These are phyloP conservation scores for Nigrospora sphaerica DNA, from an alignment of 2,329 filamentous ascomycete species.

Conservation along the genomic window DNA sequence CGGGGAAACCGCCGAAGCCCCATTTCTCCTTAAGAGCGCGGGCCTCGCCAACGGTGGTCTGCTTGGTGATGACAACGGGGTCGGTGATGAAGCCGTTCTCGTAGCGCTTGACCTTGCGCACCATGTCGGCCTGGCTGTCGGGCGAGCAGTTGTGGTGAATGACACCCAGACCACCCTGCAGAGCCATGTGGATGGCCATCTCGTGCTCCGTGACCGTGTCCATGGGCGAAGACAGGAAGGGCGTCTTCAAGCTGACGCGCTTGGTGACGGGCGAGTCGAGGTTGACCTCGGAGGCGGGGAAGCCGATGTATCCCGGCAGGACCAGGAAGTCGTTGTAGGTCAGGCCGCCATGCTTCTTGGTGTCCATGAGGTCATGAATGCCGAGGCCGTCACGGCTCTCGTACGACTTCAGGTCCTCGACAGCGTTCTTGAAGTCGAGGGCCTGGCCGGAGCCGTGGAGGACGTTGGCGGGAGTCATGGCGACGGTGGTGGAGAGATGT, in stretches of 20 bases:
- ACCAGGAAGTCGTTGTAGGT: conserved; percentile 99
- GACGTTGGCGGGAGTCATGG: conserved; percentile 69
- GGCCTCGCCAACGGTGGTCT: conserved; percentile 84
- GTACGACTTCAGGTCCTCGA: conserved; percentile 79
- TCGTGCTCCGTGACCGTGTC: conserved; percentile 99
- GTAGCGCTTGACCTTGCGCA: conserved; percentile 97
- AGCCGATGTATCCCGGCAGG: conserved; percentile 96
- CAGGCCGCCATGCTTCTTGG: conserved; percentile 83
- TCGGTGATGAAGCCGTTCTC: conserved; percentile 99
- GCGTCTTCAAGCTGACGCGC: conserved; percentile 91
- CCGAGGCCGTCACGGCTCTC: conserved; percentile 76
- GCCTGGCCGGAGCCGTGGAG: conserved; percentile 48
- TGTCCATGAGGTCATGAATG: conserved; percentile 81
- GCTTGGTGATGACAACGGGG: conserved; percentile 82
- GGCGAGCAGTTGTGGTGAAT: conserved; percentile 99
- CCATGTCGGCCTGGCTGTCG: conserved; percentile 96
- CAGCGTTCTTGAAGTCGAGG: conserved; percentile 67
- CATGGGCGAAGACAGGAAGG: conserved; percentile 97
- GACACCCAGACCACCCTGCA: conserved; percentile 83
- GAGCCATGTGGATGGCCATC: conserved; percentile 97
- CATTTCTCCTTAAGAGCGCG: conserved; percentile 93
- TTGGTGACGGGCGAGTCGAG: conserved; percentile 93
- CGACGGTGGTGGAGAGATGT: conserved; percentile 25
- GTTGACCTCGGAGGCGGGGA: conserved; percentile 80
- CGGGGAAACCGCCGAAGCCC: conserved; percentile 97